Evolutionary conservation across 164 flowering plant genomes (phyloP), one percentile per base, ranked within the genome.

Genomic region (Aristolochia contorta): DNA sequence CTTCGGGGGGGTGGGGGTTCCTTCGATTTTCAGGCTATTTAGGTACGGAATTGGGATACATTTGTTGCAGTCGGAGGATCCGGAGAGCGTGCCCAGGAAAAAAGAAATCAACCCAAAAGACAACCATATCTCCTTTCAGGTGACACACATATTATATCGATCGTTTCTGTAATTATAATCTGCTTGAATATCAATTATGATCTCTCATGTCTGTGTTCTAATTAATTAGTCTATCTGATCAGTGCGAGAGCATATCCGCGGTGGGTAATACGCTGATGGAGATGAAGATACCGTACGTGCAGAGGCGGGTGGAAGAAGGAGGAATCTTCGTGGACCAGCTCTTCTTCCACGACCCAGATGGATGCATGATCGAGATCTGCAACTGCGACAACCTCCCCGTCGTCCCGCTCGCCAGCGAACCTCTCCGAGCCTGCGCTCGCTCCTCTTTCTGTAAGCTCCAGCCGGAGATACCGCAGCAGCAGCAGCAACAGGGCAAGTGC

Each of bases 331-430:
- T 88, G 18, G 88, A 85, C 19, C 96, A 88, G 62, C 62, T 88
- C 18, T 88, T 88, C 75, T 88, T 88, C 77, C 96, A 88, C 37
- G 96, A 88, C 65, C 96, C 96, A 4, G 92, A 88, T 65, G 96
- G 96, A 1, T 85, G 81, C 84, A 88, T 88, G 96, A 71, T 88
- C 47, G 96, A 88, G 72, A 86, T 88, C n/a, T 88, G 96, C 82
- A 77, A 86, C 79, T 88, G 96, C 57, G 90, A 86, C 41, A 78
- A 72, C 60, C 74, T 87, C 6, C 98, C 95, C 2, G 82, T 91
- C 16, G 61, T 88, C 12, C 96, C 95, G 0, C 67, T 91, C 4
- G 80, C 70, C 2, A 84, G 80, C 0, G 87, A 79, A 56, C 53
- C 80, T 41, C 75, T 67, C 8, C 59, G 77, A 1, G 66, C 86